Evolutionary conservation across 179 eudicot species (phyloP).

Genomic region (Sideroxylon spinosum): DNA sequence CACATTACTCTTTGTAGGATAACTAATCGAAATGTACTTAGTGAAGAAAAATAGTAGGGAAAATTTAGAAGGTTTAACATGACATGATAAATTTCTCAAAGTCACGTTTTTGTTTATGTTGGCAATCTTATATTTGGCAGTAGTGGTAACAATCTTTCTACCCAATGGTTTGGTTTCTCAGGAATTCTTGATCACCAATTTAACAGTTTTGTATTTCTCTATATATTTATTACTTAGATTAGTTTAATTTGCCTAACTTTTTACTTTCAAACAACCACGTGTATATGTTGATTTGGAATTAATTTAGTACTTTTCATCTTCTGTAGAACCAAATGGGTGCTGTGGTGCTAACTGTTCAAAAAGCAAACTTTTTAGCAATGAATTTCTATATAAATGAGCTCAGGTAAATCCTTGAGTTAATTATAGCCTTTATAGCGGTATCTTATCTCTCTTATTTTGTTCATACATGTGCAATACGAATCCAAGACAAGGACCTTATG

Average conservation of each 20-base stretch:
- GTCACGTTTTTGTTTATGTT: neutral
- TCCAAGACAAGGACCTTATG: neutral
- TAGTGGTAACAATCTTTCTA: neutral
- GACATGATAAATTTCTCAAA: neutral
- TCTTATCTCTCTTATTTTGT: neutral
- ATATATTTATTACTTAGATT: neutral
- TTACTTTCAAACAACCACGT: neutral
- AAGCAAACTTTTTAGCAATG: conserved; percentile 60
- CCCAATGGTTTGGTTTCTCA: neutral
- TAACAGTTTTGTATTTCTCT: neutral
- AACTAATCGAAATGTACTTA: neutral
- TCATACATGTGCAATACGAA: neutral
- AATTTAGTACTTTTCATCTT: conserved; percentile 15
- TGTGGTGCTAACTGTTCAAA: conserved; percentile 85
- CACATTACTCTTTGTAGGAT: neutral
- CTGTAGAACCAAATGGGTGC: conserved; percentile 77
- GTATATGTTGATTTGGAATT: neutral
- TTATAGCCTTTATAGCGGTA: neutral
- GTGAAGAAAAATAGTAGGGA: neutral
- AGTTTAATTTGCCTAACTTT: neutral
- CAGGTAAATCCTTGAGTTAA: conserved; percentile 32
- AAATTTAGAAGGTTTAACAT: neutral
- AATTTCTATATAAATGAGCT: conserved; percentile 56
- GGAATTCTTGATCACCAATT: neutral
- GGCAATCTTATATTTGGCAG: neutral